Percentiles rank a stretch among this genome's conserved stretches.
Conservation (phyloP, 495 filamentous ascomycete species). For the Trichocladium antarcticum region DNA sequence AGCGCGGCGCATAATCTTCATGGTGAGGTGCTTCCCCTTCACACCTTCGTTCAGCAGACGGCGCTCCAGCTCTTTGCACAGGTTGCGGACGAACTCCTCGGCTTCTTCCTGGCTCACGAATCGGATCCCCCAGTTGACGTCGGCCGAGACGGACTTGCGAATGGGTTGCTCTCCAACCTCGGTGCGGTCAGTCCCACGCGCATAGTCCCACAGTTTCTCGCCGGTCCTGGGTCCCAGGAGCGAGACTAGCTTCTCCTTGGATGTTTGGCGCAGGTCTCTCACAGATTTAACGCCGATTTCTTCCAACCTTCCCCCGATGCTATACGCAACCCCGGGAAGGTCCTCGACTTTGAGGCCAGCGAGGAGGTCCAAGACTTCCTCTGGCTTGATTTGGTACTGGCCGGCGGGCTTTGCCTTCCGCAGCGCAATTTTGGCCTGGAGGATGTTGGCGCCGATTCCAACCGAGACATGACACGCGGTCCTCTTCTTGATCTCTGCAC, state of each 20-base stretch:
- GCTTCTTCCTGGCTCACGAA: conserved; percentile 83
- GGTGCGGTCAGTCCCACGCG: conserved; percentile 73
- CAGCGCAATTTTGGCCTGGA: conserved; percentile 81
- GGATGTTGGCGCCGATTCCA: conserved; percentile 85
- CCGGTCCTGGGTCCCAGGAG: conserved; percentile 84
- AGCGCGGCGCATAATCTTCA: conserved; percentile 86
- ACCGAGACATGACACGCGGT: conserved; percentile 84
- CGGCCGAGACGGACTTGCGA: conserved; percentile 86
- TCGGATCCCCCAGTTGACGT: conserved; percentile 96
- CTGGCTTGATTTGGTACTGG: conserved; percentile 73
- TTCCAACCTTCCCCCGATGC: conserved; percentile 71
- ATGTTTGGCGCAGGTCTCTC: conserved; percentile 63
- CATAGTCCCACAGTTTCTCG: conserved; percentile 80
- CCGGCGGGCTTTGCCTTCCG: conserved; percentile 91
- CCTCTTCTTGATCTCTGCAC: conserved; percentile 55
- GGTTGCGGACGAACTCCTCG: conserved; percentile 73
- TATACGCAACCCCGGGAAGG: conserved; percentile 81
- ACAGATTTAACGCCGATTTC: conserved; percentile 76
- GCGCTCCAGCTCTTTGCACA: conserved; percentile 72
- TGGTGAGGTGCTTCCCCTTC: conserved; percentile 74
- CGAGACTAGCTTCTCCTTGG: conserved; percentile 61
- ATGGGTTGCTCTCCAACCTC: conserved; percentile 73
- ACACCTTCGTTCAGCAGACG: conserved; percentile 71
- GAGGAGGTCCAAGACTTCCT: conserved; percentile 66
- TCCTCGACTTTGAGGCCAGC: conserved; percentile 62